Evolutionary conservation across 75 land plant species (phyloP).

Genomic region (Sequoia sempervirens): DNA sequence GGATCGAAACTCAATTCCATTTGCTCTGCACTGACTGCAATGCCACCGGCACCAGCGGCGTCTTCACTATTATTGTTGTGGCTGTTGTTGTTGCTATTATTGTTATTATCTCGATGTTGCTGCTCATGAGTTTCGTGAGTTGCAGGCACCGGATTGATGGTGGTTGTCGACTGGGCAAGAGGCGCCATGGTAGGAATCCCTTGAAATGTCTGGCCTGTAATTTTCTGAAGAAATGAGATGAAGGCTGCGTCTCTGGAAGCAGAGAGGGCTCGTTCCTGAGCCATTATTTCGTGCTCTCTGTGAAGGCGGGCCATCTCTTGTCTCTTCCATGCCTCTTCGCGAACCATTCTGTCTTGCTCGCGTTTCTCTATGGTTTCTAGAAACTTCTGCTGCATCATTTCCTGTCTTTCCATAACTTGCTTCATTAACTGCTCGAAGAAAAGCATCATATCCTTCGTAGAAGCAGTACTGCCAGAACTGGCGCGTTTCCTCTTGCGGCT

Average conservation of each 20-base stretch:
- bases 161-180: slow-evolving; percentile 6
- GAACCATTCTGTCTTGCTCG: slow-evolving; percentile 59
- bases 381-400: slow-evolving; percentile 65
- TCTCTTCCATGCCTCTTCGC: slow-evolving; percentile 78
- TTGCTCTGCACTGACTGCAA: background rate
- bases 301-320: slow-evolving; percentile 70
- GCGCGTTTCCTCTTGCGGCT: slow-evolving; percentile 22
- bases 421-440: slow-evolving; percentile 67
- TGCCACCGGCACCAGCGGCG: slow-evolving; percentile 2
- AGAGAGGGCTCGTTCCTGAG: slow-evolving; percentile 62
- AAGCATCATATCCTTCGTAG: slow-evolving; percentile 51
- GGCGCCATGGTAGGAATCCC: slow-evolving; percentile 9
- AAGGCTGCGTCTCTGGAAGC: slow-evolving; percentile 72
- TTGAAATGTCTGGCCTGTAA: slow-evolving; percentile 56
- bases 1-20: slow-evolving; percentile 11
- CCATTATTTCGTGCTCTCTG: slow-evolving; percentile 62
- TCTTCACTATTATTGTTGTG: background rate
- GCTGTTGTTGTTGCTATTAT: background rate
- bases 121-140: slow-evolving; percentile 10
- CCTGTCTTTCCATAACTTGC: slow-evolving; percentile 71
- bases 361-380: slow-evolving; percentile 70
- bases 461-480: slow-evolving; percentile 8
- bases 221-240: slow-evolving; percentile 63
- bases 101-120: background rate
- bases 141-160: background rate